Percentiles rank a stretch among this genome's conserved stretches.
Conservation (phyloP, 306 rosid genomes). For the Hylodesmum podocarpum region DNA sequence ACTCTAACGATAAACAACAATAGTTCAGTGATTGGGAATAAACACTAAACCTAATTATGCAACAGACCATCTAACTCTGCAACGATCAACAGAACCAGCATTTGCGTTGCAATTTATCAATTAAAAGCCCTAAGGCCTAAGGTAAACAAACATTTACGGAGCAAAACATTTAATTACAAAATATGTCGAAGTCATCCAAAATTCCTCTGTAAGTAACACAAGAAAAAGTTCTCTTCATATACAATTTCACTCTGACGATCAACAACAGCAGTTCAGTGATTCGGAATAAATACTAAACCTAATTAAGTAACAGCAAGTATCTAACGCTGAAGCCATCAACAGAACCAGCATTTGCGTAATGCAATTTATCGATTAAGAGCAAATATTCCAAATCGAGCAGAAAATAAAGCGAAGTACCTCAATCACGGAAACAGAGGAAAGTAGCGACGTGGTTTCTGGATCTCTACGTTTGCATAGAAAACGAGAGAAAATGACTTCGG, state of each 20-base stretch:
- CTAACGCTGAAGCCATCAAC: neutral
- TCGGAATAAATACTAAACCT: neutral
- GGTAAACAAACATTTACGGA: neutral
- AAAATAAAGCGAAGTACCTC: constrained; percentile 4
- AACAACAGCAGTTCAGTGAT: neutral
- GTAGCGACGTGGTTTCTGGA: neutral
- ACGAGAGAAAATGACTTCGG: neutral
- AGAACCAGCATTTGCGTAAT: neutral
- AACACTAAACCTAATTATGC: neutral
- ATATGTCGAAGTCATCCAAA: neutral
- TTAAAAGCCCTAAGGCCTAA: neutral
- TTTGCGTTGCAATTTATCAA: neutral
- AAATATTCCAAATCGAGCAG: neutral
- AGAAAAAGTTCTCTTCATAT: neutral
- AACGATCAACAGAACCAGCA: neutral
- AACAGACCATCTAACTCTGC: neutral
- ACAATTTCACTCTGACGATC: neutral
- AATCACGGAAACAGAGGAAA: neutral
- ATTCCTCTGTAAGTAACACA: neutral
- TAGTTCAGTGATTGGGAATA: neutral
- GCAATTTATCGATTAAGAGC: neutral
- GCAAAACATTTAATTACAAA: neutral
- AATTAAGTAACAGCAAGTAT: neutral
- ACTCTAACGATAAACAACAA: neutral
- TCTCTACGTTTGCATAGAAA: neutral